Evolutionary conservation across 1,284 basidiomycete species (phyloP).

Genomic region (Phellopilus nigrolimitatus): DNA sequence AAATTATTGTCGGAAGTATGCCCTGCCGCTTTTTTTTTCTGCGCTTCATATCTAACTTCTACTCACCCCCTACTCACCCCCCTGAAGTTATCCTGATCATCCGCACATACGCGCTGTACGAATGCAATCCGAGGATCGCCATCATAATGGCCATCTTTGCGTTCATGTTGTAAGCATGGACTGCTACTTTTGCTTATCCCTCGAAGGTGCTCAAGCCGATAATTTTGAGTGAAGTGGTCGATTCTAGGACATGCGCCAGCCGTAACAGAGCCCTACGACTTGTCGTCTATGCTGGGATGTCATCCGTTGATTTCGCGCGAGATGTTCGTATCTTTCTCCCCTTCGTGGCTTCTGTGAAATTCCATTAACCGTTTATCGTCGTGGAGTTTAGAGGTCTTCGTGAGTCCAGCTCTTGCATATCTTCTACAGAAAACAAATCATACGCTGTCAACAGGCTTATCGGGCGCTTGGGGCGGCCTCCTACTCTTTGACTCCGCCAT

Average conservation of each 20-base stretch:
- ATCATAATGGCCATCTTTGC: constrained; percentile 5
- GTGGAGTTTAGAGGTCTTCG: not conserved
- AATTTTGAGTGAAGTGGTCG: constrained; percentile 5
- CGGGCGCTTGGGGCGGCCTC: constrained; percentile 35
- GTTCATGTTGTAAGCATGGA: constrained; percentile 2
- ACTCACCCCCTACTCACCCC: not conserved
- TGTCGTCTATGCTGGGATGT: constrained; percentile 14
- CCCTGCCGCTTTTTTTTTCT: not conserved
- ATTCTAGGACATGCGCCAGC: not conserved
- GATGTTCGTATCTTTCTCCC: not conserved
- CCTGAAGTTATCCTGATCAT: constrained; percentile 18
- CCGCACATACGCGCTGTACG: constrained; percentile 20
- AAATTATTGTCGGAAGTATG: constrained; percentile 19
- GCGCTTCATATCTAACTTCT: not conserved
- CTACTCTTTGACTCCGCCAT: constrained; percentile 37
- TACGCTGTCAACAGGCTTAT: constrained; percentile 29
- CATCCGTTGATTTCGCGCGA: constrained; percentile 7
- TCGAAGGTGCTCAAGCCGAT: not conserved
- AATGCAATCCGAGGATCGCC: constrained; percentile 2
- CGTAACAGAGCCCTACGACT: not conserved
- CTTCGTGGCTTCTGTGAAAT: not conserved
- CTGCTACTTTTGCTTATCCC: not conserved
- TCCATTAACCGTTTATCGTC: not conserved
- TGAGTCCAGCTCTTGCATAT: not conserved
- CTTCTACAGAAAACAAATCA: not conserved